Evolutionary conservation across 2,329 filamentous ascomycete genomes (phyloP).

Genomic region (Parastagonospora nodorum): DNA sequence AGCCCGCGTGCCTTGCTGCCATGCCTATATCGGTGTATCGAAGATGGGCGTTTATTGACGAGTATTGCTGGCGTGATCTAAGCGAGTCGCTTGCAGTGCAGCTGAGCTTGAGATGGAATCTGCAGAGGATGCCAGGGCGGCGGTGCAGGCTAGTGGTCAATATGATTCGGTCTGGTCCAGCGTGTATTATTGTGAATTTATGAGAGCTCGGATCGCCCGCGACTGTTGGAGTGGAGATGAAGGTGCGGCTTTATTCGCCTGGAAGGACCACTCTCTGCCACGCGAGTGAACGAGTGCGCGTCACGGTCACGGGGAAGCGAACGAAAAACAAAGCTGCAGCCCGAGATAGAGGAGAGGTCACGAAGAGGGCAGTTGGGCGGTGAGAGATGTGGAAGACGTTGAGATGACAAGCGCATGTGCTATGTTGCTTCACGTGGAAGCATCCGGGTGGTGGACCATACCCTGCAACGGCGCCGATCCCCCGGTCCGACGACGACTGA

Average conservation of each 20-base stretch:
- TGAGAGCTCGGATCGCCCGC: background rate
- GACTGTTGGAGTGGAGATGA: slow-evolving; percentile 8
- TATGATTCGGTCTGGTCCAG: background rate
- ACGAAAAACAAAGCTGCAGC: background rate
- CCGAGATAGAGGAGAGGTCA: background rate
- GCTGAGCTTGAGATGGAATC: background rate
- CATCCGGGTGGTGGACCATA: slow-evolving; percentile 9
- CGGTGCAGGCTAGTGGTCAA: too few relatives aligned
- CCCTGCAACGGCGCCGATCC: slow-evolving; percentile 12
- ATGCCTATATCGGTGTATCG: background rate
- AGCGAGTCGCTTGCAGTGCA: background rate
- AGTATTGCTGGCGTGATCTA: background rate
- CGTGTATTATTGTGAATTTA: background rate
- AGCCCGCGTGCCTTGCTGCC: slow-evolving; percentile 2
- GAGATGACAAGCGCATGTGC: background rate
- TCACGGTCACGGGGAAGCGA: background rate
- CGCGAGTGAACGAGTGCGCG: slow-evolving; percentile 3
- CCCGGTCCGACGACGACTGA: slow-evolving; percentile 2
- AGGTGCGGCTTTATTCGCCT: slow-evolving; percentile 8
- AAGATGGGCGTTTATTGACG: background rate
- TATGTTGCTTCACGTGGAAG: background rate
- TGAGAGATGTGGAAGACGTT: background rate
- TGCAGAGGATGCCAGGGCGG: background rate
- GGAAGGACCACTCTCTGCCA: slow-evolving; percentile 15
- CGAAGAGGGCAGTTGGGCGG: background rate